Evolutionary conservation across 164 flowering plant genomes (phyloP), one percentile per base, ranked within the genome.

Genomic region (Berberis vulgaris): DNA sequence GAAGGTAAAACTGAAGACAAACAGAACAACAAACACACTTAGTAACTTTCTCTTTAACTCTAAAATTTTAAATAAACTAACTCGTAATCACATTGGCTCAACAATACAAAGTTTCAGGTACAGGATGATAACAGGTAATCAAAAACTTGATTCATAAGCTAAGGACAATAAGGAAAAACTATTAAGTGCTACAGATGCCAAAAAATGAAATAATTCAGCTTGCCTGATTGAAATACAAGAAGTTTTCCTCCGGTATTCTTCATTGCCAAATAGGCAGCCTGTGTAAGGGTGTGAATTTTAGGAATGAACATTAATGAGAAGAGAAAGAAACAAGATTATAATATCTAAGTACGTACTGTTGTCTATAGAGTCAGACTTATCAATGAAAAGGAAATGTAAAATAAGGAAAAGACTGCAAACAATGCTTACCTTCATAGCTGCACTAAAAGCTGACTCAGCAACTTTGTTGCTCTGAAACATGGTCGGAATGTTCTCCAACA

Each of bases 191-290:
- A 59, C 11, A 38, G 50, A 7, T 47, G 10, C 9, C 6, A 41
- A n/a, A 57, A 49, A n/a, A 52, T 4, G 8, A 44, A 66, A 11
- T 13, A 12, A 11, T 52, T 26, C 11, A 63, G 50, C 80, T 81
- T 82, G 74, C 99, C 97, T 80, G 99, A 91, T 71, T 87, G 99
- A 77, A 95, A 95, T 45, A 89, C 97, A 66, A 91, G 65, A 72
- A 95, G 94, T 69, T 91, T 91, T 60, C 99, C 99, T 58, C 99
- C 99, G 65, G 87, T 89, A 61, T 74, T 78, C 78, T 91, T 89
- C 92, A 91, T 84, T 13, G 99, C 94, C 85, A 95, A 71, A 76
- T 83, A 91, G 64, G 96, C 94, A 68, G 96, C 99, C 99, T 95
- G 78, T 57, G 69, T 57, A n/a, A 63, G 54, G 43, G 49, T 53